These are phyloP conservation scores for Lenwebbia sp. DNA, from an alignment of 345 rosid species.

Conservation along the genomic window DNA sequence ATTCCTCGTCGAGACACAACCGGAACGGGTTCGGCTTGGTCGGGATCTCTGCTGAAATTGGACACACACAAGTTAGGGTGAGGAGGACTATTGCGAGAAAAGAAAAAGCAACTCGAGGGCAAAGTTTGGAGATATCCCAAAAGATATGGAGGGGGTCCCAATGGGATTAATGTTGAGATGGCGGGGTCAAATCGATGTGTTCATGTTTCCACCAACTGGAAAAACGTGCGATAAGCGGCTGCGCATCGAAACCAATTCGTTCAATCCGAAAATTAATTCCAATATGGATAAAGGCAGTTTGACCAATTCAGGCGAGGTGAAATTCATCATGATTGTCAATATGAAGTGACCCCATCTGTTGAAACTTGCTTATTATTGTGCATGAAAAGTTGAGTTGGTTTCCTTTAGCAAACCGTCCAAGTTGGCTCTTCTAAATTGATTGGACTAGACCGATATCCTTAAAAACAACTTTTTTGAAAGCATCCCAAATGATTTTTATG, in stretches of 20 bases:
- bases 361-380: not conserved
- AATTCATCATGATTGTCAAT: not conserved
- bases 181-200: not conserved
- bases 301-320: not conserved
- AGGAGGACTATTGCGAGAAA: not conserved
- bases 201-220: not conserved
- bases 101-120: not conserved
- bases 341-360: not conserved
- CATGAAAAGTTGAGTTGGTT: not conserved
- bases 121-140: not conserved
- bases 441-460: not conserved
- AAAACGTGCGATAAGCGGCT: not conserved
- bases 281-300: not conserved
- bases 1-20: not conserved
- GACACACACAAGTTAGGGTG: not conserved
- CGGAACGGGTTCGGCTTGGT: not conserved
- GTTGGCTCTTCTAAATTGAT: not conserved
- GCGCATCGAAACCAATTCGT: not conserved
- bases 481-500: not conserved
- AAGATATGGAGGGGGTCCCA: not conserved
- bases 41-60: not conserved
- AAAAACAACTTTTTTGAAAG: not conserved
- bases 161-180: not conserved
- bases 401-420: not conserved
- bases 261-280: not conserved